Evolutionary conservation across 2,329 filamentous ascomycete genomes (phyloP), one percentile per base, ranked within the genome.

Genomic region (Botrytis hyacinthi): DNA sequence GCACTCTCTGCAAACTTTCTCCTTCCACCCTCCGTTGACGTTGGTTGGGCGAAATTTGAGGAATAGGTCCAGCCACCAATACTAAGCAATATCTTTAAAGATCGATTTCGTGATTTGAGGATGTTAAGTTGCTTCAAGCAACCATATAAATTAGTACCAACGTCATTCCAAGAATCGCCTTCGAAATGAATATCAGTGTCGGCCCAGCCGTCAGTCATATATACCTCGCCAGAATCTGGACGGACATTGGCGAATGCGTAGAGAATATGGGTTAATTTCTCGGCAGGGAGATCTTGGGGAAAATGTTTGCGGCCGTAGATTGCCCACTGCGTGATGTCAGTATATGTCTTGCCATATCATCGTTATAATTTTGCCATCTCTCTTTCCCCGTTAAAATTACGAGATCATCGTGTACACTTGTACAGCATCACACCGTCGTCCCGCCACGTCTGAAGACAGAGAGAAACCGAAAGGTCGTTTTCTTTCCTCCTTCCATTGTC

Each of bases 61-160:
- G 91, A 93, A 82, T 97, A 97, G 0, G 94, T 97, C 94, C 94
- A 98, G 69, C 95, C 95, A 75, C 95, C 95, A 75, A 98, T 93
- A 71, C 92, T 94, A 7, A 98, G 87, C 20, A 98, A 86, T 5
- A 96, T 85, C 82, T 97, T 97, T 75, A 98, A 86, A 77, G 95
- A 91, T 66, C 94, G 91, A 82, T 97, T 93, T 75, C 87, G 86
- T 76, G 89, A 89, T 85, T 98, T 98, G 63, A 95, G 87, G 1
- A 97, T 85, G 81, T 93, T 93, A 51, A 97, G 88, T 83, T 97
- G 94, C 85, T 97, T 97, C 76, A 96, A 82, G 81, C 93, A 95
- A 70, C 95, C 95, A 81, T 97, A 97, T 51, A 97, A 85, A 81
- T 98, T 97, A 75, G 87, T 92, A 66, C 93, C 94, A 0, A 82